These are phyloP conservation scores for Trichophyton mentagrophytes DNA, from an alignment of 2,329 filamentous ascomycete species.

Conservation along the genomic window DNA sequence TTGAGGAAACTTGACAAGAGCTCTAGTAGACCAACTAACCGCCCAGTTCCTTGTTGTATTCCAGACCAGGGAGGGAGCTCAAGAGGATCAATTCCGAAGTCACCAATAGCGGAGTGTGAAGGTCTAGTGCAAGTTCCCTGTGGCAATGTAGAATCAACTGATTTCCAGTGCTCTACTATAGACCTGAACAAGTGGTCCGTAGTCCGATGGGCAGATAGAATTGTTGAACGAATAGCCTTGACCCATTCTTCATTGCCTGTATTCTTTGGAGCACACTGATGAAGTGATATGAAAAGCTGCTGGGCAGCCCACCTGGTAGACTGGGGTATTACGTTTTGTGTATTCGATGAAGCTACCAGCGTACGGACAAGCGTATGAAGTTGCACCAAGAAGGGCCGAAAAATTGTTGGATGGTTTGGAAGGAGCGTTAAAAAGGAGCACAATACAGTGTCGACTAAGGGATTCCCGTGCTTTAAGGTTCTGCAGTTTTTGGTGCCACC, in stretches of 20 bases:
- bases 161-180: conserved; percentile 70
- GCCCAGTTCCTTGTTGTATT: conserved; percentile 58
- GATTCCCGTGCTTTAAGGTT: conserved; percentile 29
- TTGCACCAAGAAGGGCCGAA: conserved; percentile 61
- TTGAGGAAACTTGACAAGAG: conserved; percentile 52
- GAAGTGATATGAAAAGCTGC: conserved; percentile 55
- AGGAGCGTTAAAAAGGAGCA: conserved; percentile 59
- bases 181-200: conserved; percentile 67
- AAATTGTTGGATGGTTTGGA: conserved; percentile 69
- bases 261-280: conserved; percentile 70
- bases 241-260: conserved; percentile 66
- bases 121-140: conserved; percentile 24
- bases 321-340: conserved; percentile 36
- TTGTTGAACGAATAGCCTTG: conserved; percentile 48
- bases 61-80: conserved; percentile 60
- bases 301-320: conserved; percentile 48
- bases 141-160: conserved; percentile 38
- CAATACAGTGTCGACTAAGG: conserved; percentile 54
- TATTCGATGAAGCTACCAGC: conserved; percentile 53
- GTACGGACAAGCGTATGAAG: conserved; percentile 48
- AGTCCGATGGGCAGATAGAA: conserved; percentile 55
- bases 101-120: conserved; percentile 25
- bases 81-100: conserved; percentile 30
- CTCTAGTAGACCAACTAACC: conserved; percentile 53
- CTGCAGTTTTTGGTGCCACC: conserved; percentile 22